Evolutionary conservation across 352 stramenopile genomes (phyloP), one percentile per base, ranked within the genome.

Genomic region (Globisporangium ultimum): DNA sequence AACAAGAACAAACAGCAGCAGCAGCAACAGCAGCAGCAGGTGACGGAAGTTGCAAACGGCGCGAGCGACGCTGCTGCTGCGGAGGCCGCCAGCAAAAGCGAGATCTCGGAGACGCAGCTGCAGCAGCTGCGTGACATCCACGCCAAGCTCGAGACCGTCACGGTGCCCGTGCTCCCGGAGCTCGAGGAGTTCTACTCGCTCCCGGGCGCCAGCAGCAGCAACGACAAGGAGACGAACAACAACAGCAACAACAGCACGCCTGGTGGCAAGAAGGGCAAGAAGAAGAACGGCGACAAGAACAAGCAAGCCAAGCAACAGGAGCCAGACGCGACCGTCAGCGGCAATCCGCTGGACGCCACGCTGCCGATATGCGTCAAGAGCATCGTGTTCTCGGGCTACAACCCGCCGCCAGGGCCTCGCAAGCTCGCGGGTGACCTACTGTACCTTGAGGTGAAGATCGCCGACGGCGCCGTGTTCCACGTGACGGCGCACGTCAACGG

Each of bases 331-430:
- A 32, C 2, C 24, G 24, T 5, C 24, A 32, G n/a, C n/a, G 5
- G 84, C 48, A 55, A 66, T 17, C 48, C 75, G 53, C 55, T 71
- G 40, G 68, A 84, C 18, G 72, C 80, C 42, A 89, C 83, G 60
- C 72, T 95, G 21, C 87, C 85, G n/a, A 62, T 72, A 49, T 97
- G 89, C 69, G 53, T 97, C 46, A 86, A 94, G 66, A 95, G 86
- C 67, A 96, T 98, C 60, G 74, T 90, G 42, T 93, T 97, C 57
- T 97, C 88, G 60, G 93, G 92, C 47, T 98, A 97, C 76, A 97
- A 98, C 74, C 91, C 95, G 36, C 95, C 95, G n/a, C 95, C 96
- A 24, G 72, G 87, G 18, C 85, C 85, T 51, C 92, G 96, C 61
- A 91, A 92, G 63, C 77, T 98, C 28, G 76, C 92, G 0, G 95